Percentiles rank a stretch among this genome's conserved stretches.
Conservation (phyloP, 441 rosid genomes). For the Lepidium campestre region DNA sequence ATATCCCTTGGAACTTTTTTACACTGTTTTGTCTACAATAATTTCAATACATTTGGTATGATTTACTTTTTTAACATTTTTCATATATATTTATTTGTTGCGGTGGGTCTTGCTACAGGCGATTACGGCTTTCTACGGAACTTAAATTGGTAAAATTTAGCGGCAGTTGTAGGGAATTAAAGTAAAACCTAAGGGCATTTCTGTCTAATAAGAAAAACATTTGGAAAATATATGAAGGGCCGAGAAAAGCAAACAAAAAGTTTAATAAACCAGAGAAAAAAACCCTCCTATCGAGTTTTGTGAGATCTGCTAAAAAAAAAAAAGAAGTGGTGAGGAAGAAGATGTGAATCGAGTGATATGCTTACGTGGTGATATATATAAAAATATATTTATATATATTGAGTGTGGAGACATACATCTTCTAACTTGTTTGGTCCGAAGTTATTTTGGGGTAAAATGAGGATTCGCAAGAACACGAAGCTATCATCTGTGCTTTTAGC, state of each 20-base stretch:
- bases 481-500: conserved; percentile 40
- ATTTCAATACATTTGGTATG: neutral
- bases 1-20: neutral
- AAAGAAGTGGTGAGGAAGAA: conserved; percentile 3
- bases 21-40: neutral
- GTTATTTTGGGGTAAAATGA: conserved; percentile 39
- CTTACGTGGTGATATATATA: conserved; percentile 19
- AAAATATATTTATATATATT: conserved; percentile 20
- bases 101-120: neutral
- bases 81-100: no score
- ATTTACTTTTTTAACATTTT: no score
- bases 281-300: conserved; percentile 61
- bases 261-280: conserved; percentile 15
- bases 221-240: conserved; percentile 46
- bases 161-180: conserved; percentile 30
- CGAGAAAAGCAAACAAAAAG: conserved; percentile 56
- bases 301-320: conserved; percentile 55
- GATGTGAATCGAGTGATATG: conserved; percentile 17
- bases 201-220: conserved; percentile 6
- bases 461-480: conserved; percentile 91
- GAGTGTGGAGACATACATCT: neutral
- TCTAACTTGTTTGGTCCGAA: neutral
- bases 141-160: conserved; percentile 25
- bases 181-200: conserved; percentile 12
- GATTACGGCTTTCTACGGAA: neutral